Percentiles rank a stretch among this genome's conserved stretches.
Evolutionary conservation across 345 rosid genomes (phyloP).

Genomic region (Orychophragmus violaceus): DNA sequence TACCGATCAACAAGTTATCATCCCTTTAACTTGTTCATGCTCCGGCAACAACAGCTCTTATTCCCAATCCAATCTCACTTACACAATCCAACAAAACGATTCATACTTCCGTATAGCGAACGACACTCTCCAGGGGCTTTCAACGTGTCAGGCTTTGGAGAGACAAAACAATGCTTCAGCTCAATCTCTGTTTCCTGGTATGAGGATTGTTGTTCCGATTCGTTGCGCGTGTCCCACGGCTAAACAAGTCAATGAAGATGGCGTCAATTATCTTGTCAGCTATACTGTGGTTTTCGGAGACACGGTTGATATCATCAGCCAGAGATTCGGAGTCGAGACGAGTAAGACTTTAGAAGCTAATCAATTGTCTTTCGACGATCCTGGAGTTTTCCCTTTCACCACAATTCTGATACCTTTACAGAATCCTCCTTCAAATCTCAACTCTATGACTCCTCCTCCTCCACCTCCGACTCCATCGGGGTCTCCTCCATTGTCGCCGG

Average conservation of each 20-base stretch:
- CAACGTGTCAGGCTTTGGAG: conserved; percentile 72
- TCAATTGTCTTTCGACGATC: conserved; percentile 22
- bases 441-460: conserved; percentile 28
- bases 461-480: conserved; percentile 24
- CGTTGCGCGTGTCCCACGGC: conserved; percentile 68
- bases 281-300: conserved; percentile 37
- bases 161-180: conserved; percentile 30
- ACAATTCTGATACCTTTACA: conserved; percentile 48
- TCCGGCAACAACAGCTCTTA: conserved; percentile 28
- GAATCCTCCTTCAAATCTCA: conserved; percentile 32
- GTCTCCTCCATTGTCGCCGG: conserved; percentile 27
- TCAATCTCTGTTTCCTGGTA: conserved; percentile 25
- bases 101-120: conserved; percentile 38
- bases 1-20: conserved; percentile 41
- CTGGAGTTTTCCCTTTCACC: conserved; percentile 39
- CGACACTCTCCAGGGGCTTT: conserved; percentile 58
- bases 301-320: conserved; percentile 19
- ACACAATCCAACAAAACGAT: conserved; percentile 32
- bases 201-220: conserved; percentile 40
- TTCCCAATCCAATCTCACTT: conserved; percentile 50
- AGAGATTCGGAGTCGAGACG: conserved; percentile 35
- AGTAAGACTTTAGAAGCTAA: conserved; percentile 40
- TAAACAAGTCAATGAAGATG: conserved; percentile 36
- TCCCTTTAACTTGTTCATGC: conserved; percentile 73
- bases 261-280: conserved; percentile 41